A percentile compares a stretch with the other conserved stretches of the same genome.
Evolutionary conservation across 352 stramenopile species (phyloP).

Genomic region (Blastocystis sp.): DNA sequence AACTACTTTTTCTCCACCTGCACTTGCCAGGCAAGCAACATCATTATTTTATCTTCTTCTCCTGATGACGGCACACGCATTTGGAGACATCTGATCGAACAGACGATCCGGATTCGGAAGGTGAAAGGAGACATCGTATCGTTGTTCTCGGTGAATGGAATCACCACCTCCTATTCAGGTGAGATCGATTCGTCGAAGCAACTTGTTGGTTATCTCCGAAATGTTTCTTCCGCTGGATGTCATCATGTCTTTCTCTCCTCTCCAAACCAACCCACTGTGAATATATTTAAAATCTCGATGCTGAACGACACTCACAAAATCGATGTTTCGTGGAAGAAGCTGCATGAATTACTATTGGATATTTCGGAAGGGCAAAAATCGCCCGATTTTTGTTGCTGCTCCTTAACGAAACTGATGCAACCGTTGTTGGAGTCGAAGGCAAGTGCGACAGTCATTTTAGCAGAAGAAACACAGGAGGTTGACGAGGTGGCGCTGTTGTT

Average conservation of each 20-base stretch:
- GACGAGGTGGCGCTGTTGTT: background rate
- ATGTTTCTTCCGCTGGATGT: background rate
- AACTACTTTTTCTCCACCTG: background rate
- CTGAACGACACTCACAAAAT: background rate
- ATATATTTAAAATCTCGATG: background rate
- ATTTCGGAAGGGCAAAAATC: background rate
- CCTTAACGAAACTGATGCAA: background rate
- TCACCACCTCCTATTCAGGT: background rate
- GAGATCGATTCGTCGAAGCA: background rate
- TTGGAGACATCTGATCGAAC: background rate
- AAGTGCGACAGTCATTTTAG: background rate
- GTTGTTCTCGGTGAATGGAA: background rate
- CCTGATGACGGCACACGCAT: background rate
- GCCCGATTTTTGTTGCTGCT: background rate
- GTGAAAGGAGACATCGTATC: background rate
- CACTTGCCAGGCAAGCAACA: background rate
- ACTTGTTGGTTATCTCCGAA: background rate
- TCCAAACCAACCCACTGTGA: background rate
- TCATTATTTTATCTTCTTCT: background rate
- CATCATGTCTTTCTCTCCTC: background rate
- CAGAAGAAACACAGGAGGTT: background rate
- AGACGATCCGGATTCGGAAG: background rate
- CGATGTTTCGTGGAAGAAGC: background rate
- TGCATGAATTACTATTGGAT: background rate
- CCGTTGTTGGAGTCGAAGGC: background rate